A percentile compares a stretch with the other conserved stretches of the same genome.
Evolutionary conservation across 1,284 basidiomycete species (phyloP).

Genomic region (Ceratobasidium sp.): DNA sequence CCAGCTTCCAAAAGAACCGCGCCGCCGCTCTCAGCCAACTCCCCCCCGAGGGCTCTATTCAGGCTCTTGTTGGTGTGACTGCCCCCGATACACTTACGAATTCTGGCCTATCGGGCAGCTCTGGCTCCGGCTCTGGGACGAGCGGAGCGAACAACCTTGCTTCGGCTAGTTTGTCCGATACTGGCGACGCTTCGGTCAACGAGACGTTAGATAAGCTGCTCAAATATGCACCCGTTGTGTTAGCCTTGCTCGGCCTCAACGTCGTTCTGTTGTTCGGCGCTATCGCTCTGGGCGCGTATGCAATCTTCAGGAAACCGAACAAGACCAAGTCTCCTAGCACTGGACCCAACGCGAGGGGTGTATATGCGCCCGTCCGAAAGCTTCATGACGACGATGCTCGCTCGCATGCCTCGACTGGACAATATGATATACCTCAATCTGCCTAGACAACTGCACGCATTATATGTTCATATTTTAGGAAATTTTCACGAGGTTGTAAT

Average conservation of each 20-base stretch:
- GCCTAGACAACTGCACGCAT: not conserved
- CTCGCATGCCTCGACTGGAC: constrained; percentile 8
- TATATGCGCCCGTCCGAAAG: constrained; percentile 34
- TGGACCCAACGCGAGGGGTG: constrained; percentile 4
- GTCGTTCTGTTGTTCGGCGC: constrained; percentile 43
- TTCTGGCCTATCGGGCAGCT: constrained; percentile 66
- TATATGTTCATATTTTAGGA: not conserved
- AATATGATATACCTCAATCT: constrained; percentile 27
- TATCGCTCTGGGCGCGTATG: constrained; percentile 21
- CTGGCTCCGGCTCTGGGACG: not conserved
- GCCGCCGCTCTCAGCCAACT: constrained; percentile 63
- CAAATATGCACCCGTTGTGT: constrained; percentile 43
- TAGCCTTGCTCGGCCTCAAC: constrained; percentile 48
- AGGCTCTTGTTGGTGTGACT: constrained; percentile 3
- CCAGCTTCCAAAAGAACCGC: constrained; percentile 74
- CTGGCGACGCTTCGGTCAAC: constrained; percentile 21
- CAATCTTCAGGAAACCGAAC: not conserved
- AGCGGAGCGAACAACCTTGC: not conserved
- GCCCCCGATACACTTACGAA: constrained; percentile 55
- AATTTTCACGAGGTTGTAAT: not conserved
- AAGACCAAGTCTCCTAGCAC: not conserved
- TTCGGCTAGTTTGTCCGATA: constrained; percentile 5
- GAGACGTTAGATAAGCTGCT: constrained; percentile 32
- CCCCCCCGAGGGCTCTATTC: constrained; percentile 26
- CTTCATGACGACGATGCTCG: constrained; percentile 34